Percentiles rank a stretch among this genome's conserved stretches.
These are phyloP conservation scores for Phialemonium atrogriseum DNA, from an alignment of 2,329 filamentous ascomycete species.

Conservation along the genomic window DNA sequence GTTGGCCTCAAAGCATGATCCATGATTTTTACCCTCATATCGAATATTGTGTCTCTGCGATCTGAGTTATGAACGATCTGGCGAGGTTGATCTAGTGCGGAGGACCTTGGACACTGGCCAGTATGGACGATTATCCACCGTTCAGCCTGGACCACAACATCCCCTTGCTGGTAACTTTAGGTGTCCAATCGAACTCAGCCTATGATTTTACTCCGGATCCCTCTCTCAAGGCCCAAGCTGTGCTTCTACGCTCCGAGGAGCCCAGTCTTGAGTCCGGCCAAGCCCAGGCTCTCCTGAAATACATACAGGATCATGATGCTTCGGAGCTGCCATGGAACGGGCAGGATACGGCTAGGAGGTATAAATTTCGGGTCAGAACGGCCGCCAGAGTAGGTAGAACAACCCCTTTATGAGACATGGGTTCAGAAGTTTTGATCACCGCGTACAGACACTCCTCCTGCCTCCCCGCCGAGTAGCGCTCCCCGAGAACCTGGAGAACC, in stretches of 20 bases:
- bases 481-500: slow-evolving; percentile 42
- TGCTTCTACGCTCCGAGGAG: slow-evolving; percentile 62
- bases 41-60: too few species aligned
- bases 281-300: slow-evolving; percentile 55
- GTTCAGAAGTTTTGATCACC: slow-evolving; percentile 17
- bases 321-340: slow-evolving; percentile 59
- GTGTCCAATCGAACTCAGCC: slow-evolving; percentile 44
- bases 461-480: slow-evolving; percentile 49
- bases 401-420: slow-evolving; percentile 10
- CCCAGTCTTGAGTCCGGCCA: slow-evolving; percentile 57
- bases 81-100: too few species aligned
- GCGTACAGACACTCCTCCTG: slow-evolving; percentile 41
- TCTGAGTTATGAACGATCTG: too few species aligned
- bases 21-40: too few species aligned
- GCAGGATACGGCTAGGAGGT: slow-evolving; percentile 41
- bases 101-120: slow-evolving; percentile 5
- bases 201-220: slow-evolving; percentile 34
- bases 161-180: slow-evolving; percentile 75
- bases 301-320: slow-evolving; percentile 59
- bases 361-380: slow-evolving; percentile 60
- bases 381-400: slow-evolving; percentile 68
- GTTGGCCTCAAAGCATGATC: too few species aligned
- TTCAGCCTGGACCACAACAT: slow-evolving; percentile 83
- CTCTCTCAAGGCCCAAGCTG: slow-evolving; percentile 48
- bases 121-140: slow-evolving; percentile 71